phyloP scores from a whole-genome alignment of 345 rosid species.

The Odontarrhena argentea region DNA sequence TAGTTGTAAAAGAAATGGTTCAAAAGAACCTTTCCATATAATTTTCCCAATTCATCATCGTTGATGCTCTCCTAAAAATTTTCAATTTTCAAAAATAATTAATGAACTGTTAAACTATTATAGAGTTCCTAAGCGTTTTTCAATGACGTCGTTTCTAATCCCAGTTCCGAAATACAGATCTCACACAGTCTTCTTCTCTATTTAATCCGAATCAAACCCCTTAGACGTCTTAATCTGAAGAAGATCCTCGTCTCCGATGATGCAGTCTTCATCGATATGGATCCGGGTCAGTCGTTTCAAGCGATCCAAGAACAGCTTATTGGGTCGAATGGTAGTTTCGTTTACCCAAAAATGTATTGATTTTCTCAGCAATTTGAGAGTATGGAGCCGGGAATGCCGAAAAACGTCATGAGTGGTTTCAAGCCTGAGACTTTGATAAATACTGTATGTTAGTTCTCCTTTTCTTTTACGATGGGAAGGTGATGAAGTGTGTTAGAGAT shows the following conservation, averaged over 20 bases:
- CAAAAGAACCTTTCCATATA: too few species aligned
- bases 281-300: constrained; percentile 98
- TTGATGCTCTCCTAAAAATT: too few species aligned
- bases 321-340: constrained; percentile 62
- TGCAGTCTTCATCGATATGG: constrained; percentile 81
- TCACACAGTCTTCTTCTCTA: too few species aligned
- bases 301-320: constrained; percentile 95
- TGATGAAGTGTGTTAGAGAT: constrained; percentile 90
- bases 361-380: constrained; percentile 82
- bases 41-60: too few species aligned
- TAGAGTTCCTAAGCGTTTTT: too few species aligned
- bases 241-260: constrained; percentile 68
- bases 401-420: constrained; percentile 87
- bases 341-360: constrained; percentile 78
- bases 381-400: constrained; percentile 64
- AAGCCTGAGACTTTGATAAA: constrained; percentile 59
- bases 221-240: constrained; percentile 55
- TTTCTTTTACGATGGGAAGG: constrained; percentile 93
- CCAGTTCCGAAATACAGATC: too few species aligned
- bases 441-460: too few species aligned
- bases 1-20: too few species aligned
- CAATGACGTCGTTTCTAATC: too few species aligned
- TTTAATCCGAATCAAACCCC: constrained; percentile 55
- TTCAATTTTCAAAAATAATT: too few species aligned
- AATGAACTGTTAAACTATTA: too few species aligned